These are phyloP conservation scores for Hypoxylon sp. DNA, from an alignment of 2,329 filamentous ascomycete species.

Conservation along the genomic window DNA sequence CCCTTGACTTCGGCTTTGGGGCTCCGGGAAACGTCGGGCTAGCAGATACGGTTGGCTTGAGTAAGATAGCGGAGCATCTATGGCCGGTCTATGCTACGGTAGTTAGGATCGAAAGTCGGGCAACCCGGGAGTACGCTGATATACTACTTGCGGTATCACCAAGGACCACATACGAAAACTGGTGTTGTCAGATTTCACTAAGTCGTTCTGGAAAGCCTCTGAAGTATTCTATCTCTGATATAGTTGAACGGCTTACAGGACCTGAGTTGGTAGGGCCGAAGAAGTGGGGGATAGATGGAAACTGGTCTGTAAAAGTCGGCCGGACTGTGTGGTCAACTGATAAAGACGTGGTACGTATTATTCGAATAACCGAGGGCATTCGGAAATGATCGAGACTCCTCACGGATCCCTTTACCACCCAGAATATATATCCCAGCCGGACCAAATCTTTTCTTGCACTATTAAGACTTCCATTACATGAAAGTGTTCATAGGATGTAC, in stretches of 20 bases:
- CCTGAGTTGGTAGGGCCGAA: background rate
- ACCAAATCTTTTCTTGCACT: too few relatives aligned
- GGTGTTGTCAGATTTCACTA: background rate
- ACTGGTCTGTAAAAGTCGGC: slow-evolving; percentile 10
- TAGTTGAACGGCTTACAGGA: background rate
- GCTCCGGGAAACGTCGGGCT: background rate
- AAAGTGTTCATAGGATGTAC: background rate
- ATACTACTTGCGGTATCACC: background rate
- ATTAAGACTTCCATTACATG: background rate
- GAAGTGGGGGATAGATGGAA: background rate
- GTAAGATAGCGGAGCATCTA: background rate
- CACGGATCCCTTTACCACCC: background rate
- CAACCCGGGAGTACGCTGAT: background rate
- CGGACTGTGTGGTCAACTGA: background rate
- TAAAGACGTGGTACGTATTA: slow-evolving; percentile 1
- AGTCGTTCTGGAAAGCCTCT: background rate
- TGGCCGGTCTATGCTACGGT: background rate
- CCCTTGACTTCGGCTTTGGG: slow-evolving; percentile 1
- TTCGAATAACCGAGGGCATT: background rate
- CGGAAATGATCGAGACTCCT: background rate
- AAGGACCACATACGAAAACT: background rate
- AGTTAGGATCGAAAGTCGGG: background rate
- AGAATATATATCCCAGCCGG: too few relatives aligned
- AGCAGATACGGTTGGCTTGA: background rate
- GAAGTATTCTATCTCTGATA: background rate